Percentiles rank a stretch among this genome's conserved stretches.
Evolutionary conservation across 441 rosid genomes (phyloP).

Genomic region (Eruca vesicaria): DNA sequence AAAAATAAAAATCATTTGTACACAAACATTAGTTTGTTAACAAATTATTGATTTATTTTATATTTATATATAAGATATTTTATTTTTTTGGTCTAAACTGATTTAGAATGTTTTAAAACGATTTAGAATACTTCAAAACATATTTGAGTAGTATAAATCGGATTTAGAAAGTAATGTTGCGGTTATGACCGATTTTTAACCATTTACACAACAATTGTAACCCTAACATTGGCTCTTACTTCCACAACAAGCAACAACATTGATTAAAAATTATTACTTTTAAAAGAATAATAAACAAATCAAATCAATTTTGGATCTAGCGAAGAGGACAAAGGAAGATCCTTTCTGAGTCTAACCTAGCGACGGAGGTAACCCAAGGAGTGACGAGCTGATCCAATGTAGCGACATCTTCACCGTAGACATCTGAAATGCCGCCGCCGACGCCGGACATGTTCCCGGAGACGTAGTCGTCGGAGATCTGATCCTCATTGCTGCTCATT

Average conservation of each 20-base stretch:
- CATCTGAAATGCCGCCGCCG: conserved; percentile 58
- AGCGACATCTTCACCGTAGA: conserved; percentile 70
- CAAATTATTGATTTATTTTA: too few relatives aligned
- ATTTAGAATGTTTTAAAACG: too few relatives aligned
- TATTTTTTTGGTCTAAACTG: too few relatives aligned
- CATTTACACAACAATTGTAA: not conserved
- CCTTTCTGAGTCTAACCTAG: conserved; percentile 33
- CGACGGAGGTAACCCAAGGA: conserved; percentile 80
- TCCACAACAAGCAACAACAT: not conserved
- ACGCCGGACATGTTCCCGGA: conserved; percentile 33
- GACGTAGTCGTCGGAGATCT: conserved; percentile 34
- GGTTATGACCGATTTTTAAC: too few relatives aligned
- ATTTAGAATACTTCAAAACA: too few relatives aligned
- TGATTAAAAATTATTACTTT: not conserved
- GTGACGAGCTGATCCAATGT: conserved; percentile 79
- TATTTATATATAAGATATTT: too few relatives aligned
- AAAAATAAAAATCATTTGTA: not conserved
- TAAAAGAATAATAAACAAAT: too few relatives aligned
- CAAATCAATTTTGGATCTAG: not conserved
- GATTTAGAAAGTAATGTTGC: too few relatives aligned
- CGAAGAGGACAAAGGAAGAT: not conserved
- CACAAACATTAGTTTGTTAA: too few relatives aligned
- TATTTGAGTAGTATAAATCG: too few relatives aligned
- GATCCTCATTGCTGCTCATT: not conserved
- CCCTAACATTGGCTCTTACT: not conserved